phyloP scores from a whole-genome alignment of 495 filamentous ascomycete genomes.

The Tuber aestivum region DNA sequence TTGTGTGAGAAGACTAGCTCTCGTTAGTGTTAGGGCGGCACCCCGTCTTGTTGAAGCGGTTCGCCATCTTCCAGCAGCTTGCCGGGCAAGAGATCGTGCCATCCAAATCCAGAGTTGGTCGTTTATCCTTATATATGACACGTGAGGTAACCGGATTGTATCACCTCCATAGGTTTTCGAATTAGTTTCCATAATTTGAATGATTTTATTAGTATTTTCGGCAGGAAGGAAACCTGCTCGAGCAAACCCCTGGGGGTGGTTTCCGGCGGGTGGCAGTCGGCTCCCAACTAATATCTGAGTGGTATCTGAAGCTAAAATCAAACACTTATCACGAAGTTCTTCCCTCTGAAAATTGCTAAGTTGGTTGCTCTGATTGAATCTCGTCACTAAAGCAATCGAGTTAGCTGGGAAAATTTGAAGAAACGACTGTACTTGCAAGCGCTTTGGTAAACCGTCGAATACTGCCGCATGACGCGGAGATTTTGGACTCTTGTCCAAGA shows the following conservation, averaged over 20 bases:
- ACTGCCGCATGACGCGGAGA: background rate
- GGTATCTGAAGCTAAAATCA: background rate
- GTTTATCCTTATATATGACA: slow-evolving; percentile 1
- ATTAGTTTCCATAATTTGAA: background rate
- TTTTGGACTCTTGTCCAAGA: background rate
- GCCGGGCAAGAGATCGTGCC: background rate
- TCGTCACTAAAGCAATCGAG: background rate
- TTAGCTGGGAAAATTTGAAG: background rate
- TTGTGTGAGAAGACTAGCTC: background rate
- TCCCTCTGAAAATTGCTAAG: background rate
- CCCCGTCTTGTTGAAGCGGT: background rate
- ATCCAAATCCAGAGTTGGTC: background rate
- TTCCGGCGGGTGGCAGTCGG: background rate
- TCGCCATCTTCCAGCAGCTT: background rate
- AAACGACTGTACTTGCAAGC: background rate
- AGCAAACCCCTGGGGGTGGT: background rate
- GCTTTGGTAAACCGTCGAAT: background rate
- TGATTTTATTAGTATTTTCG: background rate
- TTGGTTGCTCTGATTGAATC: background rate
- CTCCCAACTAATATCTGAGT: background rate
- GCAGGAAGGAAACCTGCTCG: background rate
- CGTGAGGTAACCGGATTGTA: background rate
- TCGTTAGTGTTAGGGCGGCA: background rate
- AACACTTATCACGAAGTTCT: background rate
- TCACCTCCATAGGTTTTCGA: background rate